Evolutionary conservation across 192 early-diverging fungal species (phyloP), one percentile per base, ranked within the genome.

Genomic region (Coemansia sp.): DNA sequence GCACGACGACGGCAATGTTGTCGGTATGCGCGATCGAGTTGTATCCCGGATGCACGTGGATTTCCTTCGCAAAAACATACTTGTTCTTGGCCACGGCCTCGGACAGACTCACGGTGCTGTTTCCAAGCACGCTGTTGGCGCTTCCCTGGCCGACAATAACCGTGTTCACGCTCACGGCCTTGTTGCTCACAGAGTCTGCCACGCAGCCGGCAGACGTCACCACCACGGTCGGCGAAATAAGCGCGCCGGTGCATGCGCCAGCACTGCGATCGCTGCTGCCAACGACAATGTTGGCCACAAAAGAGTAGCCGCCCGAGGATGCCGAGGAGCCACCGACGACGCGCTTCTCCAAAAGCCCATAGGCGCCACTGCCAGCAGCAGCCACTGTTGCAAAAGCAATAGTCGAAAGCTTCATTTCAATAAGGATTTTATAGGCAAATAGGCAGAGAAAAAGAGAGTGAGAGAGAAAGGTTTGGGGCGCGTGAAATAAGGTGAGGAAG

Each of bases 1-100:
- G 65, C 4, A 48, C 53, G 9, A 79, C 60, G 23, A 69, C 68
- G 8, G 76, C 76, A 34, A 79, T 61, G 58, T 79, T 79, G 61
- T 79, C 76, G 18, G 67, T 66, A 32, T 48, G 58, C 14, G 76
- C 76, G 55, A 79, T 70, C 35, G 76, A 79, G 64, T 72, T 69
- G 60, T 70, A 79, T 11, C 76, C 76, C 3, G 76, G 76, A 13
- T 79, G 76, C 24, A 69, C 56, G 1, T 55, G 49, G 20, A 79
- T 55, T n/a, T 67, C 30, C 56, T 60, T 24, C 10, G 71, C 63
- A n/a, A 24, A 58, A 24, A 48, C 60, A 51, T 79, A 79, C 28
- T 70, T 70, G 24, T 23, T 32, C 39, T 58, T 60, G 13, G 42
- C 60, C 1, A 51, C 51, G 0, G 61, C 61, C 57, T 69, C 42